These are phyloP conservation scores for Nicotiana attenuata DNA, from an alignment of 257 asterid species.

Conservation along the genomic window DNA sequence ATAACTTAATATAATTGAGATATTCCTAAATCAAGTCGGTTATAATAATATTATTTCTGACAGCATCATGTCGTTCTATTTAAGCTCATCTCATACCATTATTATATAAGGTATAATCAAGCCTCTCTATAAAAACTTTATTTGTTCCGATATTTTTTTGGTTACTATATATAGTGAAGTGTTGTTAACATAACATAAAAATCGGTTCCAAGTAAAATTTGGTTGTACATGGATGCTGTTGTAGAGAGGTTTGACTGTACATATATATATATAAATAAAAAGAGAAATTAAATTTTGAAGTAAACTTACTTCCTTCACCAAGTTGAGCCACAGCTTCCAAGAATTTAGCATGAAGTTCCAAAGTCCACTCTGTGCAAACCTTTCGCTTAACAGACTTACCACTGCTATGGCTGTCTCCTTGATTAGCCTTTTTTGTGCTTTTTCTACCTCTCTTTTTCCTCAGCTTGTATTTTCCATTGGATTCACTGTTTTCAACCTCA, in stretches of 20 bases:
- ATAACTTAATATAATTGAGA: not conserved
- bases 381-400: not conserved
- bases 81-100: too few relatives aligned
- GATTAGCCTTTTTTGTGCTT: not conserved
- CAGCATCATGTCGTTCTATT: too few relatives aligned
- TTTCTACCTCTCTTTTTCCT: not conserved
- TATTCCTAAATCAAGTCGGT: not conserved
- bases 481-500: too few relatives aligned
- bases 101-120: too few relatives aligned
- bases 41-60: too few relatives aligned
- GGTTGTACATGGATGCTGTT: too few relatives aligned
- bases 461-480: not conserved
- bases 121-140: too few relatives aligned
- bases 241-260: too few relatives aligned
- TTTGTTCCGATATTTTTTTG: too few relatives aligned
- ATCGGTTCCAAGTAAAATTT: too few relatives aligned
- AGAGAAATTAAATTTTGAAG: not conserved
- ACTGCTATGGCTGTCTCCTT: not conserved
- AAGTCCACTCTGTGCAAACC: constrained; percentile 9
- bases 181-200: too few relatives aligned
- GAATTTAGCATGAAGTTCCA: constrained; percentile 21
- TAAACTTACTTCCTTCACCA: constrained; percentile 27
- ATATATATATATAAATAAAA: not conserved
- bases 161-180: too few relatives aligned
- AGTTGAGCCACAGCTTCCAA: constrained; percentile 13